phyloP scores from a whole-genome alignment of 2,329 filamentous ascomycete genomes.

The Paramyrothecium sp. region DNA sequence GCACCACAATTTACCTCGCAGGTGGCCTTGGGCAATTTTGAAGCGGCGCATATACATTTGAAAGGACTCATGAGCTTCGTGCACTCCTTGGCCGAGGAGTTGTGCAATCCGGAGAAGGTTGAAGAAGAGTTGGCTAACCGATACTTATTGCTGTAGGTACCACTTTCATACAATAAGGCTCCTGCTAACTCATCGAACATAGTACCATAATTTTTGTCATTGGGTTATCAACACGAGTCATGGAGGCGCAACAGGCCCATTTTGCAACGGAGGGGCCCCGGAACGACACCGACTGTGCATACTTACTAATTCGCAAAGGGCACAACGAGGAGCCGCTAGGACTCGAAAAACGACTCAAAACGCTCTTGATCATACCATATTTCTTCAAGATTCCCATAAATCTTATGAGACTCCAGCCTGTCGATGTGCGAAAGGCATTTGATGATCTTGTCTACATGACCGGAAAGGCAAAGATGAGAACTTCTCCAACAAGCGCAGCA shows the following conservation, averaged over 20 bases:
- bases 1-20: not conserved
- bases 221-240: not conserved
- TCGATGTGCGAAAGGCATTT: not conserved
- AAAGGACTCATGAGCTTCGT: not conserved
- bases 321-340: not conserved
- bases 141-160: not conserved
- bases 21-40: not conserved
- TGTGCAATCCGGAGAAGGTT: not conserved
- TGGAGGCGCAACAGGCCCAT: no score
- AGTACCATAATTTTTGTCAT: not conserved
- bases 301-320: not conserved
- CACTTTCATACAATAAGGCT: not conserved
- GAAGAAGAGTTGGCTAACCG: not conserved
- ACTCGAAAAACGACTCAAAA: not conserved
- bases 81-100: not conserved
- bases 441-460: not conserved
- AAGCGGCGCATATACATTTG: not conserved
- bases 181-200: not conserved
- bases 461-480: not conserved
- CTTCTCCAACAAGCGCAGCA: not conserved
- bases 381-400: not conserved
- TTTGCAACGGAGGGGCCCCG: not conserved
- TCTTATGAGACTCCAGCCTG: not conserved
- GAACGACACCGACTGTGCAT: not conserved
- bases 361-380: not conserved